These are phyloP conservation scores for Candolleomyces eurysporus DNA, from an alignment of 768 basidiomycete genomes.

Conservation along the genomic window DNA sequence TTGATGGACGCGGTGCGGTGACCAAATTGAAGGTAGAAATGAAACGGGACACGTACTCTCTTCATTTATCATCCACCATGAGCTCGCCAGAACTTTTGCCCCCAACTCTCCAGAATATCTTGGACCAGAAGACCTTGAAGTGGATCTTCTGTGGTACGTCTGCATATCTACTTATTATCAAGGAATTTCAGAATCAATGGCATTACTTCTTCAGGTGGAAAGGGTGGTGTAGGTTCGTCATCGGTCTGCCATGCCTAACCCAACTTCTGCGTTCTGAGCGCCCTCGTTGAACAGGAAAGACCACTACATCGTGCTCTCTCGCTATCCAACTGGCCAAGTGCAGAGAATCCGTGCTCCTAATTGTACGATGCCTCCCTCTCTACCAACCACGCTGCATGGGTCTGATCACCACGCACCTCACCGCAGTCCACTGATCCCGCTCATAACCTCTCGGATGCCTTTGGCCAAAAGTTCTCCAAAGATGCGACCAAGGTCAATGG, in stretches of 20 bases:
- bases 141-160: constrained; percentile 98
- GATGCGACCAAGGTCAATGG: constrained; percentile 98
- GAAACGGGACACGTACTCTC: neutral
- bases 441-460: constrained; percentile 97
- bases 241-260: constrained; percentile 32
- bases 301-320: constrained; percentile 94
- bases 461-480: constrained; percentile 98
- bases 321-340: constrained; percentile 92
- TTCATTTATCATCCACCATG: constrained; percentile 1
- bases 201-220: constrained; percentile 75
- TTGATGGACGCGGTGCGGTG: neutral
- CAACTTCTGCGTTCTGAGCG: neutral
- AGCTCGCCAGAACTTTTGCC: constrained; percentile 43
- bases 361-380: constrained; percentile 55
- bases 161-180: constrained; percentile 4
- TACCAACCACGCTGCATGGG: neutral
- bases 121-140: constrained; percentile 90
- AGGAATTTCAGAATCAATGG: constrained; percentile 12
- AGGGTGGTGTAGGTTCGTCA: constrained; percentile 87
- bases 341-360: constrained; percentile 94
- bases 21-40: neutral
- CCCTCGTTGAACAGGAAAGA: constrained; percentile 68
- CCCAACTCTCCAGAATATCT: constrained; percentile 89
- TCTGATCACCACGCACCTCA: constrained; percentile 2
- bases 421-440: constrained; percentile 98